phyloP scores from a whole-genome alignment of 176 grass and related monocot genomes.

The Triticum dicoccoides region DNA sequence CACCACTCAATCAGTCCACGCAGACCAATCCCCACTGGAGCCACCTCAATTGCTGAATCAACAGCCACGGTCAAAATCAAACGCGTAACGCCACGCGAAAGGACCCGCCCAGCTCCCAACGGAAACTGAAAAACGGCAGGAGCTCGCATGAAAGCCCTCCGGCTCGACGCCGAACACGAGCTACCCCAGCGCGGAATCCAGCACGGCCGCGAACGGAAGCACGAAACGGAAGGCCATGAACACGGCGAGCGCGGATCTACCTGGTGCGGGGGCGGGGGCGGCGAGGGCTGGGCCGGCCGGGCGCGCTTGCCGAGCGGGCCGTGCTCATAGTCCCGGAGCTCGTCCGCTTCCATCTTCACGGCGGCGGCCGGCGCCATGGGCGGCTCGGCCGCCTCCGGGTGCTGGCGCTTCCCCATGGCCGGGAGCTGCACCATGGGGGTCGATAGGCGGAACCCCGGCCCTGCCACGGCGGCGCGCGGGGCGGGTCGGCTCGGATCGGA shows the following conservation, averaged over 20 bases:
- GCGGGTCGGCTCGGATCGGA: neutral
- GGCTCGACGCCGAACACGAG: neutral
- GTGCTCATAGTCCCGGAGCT: neutral
- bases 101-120: too few relatives aligned
- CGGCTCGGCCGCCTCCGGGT: slow-evolving; percentile 23
- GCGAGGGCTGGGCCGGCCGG: neutral
- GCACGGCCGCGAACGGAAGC: neutral
- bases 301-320: slow-evolving; percentile 35
- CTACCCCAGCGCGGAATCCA: neutral
- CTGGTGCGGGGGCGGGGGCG: slow-evolving; percentile 3
- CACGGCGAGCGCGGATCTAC: slow-evolving; percentile 36
- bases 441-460: slow-evolving; percentile 28
- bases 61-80: neutral
- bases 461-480: neutral
- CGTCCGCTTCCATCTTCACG: slow-evolving; percentile 48
- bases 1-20: neutral
- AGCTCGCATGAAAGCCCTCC: neutral
- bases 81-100: neutral
- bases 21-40: neutral
- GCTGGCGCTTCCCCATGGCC: slow-evolving; percentile 46
- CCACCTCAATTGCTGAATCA: neutral
- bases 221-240: neutral
- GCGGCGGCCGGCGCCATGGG: slow-evolving; percentile 13
- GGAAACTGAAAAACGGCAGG: neutral
- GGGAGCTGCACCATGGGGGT: slow-evolving; percentile 53